These are phyloP conservation scores for Kluyveromyces starmeri DNA, from an alignment of 805 yeast species.

Conservation along the genomic window DNA sequence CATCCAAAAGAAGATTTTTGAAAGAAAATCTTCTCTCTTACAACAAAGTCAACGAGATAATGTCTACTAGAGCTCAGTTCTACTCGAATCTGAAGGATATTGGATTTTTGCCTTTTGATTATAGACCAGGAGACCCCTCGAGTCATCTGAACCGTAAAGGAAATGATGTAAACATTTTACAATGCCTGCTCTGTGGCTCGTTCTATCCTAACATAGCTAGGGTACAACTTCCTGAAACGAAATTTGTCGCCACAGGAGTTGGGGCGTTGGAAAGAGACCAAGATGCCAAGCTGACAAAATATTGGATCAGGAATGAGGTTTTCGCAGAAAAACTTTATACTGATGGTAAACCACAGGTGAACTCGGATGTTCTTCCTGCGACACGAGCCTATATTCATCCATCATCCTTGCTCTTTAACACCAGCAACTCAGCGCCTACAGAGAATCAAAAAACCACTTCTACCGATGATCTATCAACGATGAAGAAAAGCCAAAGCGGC, in stretches of 20 bases:
- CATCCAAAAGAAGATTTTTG: conserved; percentile 36
- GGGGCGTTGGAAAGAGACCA: conserved; percentile 87
- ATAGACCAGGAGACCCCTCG: conserved; percentile 23
- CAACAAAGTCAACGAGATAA: conserved; percentile 59
- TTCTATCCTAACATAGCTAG: conserved; percentile 77
- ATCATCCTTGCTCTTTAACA: conserved; percentile 62
- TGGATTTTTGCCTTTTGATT: conserved; percentile 60
- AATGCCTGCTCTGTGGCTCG: conserved; percentile 69
- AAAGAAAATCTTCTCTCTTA: conserved; percentile 53
- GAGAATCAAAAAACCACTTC: conserved; percentile 16
- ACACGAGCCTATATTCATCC: conserved; percentile 81
- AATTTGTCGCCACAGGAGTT: conserved; percentile 53
- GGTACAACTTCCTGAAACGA: conserved; percentile 75
- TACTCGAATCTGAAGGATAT: conserved; percentile 63
- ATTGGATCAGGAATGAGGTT: conserved; percentile 62
- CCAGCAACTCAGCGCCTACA: conserved; percentile 25
- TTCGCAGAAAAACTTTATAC: conserved; percentile 30
- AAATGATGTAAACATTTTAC: conserved; percentile 41
- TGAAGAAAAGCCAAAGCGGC: conserved; percentile 20
- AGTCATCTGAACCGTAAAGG: conserved; percentile 42
- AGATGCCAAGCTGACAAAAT: conserved; percentile 62
- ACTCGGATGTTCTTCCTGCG: conserved; percentile 38
- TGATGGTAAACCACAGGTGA: conserved; percentile 10
- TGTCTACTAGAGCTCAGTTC: conserved; percentile 62
- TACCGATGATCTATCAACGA: conserved; percentile 12